Evolutionary conservation across 441 rosid species (phyloP).

Genomic region (Pelargonium fulgidum): DNA sequence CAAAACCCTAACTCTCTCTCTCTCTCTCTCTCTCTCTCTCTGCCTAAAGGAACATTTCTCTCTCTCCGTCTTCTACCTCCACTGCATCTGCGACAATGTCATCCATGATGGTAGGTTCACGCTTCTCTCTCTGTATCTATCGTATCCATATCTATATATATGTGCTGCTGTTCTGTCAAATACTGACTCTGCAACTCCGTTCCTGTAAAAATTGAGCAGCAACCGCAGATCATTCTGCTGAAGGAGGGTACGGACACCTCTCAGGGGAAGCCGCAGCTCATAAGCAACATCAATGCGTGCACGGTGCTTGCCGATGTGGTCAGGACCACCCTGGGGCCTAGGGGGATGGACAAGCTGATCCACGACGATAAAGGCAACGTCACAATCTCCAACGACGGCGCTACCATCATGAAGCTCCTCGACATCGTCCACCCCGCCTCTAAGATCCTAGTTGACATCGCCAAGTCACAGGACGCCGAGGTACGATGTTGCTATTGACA

Average conservation of each 20-base stretch:
- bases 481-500: slow-evolving; percentile 23
- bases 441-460: slow-evolving; percentile 95
- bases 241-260: slow-evolving; percentile 98
- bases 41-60: background rate
- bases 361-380: slow-evolving; percentile 88
- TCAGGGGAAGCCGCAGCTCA: slow-evolving; percentile 87
- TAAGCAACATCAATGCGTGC: slow-evolving; percentile 94
- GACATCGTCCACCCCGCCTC: slow-evolving; percentile 96
- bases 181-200: slow-evolving; percentile 6
- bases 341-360: slow-evolving; percentile 97
- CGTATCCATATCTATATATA: background rate
- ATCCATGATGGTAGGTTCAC: slow-evolving; percentile 65
- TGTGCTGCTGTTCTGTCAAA: background rate
- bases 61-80: background rate
- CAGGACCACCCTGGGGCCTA: slow-evolving; percentile 85
- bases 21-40: no score
- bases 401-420: slow-evolving; percentile 95
- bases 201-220: slow-evolving; percentile 44
- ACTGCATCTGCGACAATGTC: slow-evolving; percentile 44
- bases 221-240: slow-evolving; percentile 94
- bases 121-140: background rate
- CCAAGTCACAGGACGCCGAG: slow-evolving; percentile 98
- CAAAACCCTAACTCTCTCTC: no score
- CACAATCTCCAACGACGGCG: slow-evolving; percentile 96
- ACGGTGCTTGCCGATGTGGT: slow-evolving; percentile 86